A percentile compares a stretch with the other conserved stretches of the same genome.
Conservation (phyloP, 2,329 filamentous ascomycete species). For the Aspergillus quadrilineatus region DNA sequence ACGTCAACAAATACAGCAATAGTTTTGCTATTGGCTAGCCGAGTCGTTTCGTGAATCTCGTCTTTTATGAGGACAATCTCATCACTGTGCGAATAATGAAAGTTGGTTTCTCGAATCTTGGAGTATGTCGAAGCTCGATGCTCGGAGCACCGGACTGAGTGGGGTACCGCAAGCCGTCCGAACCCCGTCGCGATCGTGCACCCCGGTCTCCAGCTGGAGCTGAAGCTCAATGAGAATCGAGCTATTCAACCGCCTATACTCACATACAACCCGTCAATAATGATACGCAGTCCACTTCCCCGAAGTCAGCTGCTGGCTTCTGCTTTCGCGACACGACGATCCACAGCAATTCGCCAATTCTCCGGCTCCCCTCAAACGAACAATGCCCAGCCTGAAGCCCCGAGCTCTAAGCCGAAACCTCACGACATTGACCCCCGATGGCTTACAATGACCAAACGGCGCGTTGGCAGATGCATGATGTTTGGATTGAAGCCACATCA, state of each 20-base stretch:
- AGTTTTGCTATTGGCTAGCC: too few species aligned
- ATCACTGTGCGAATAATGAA: neutral
- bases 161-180: neutral
- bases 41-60: too few species aligned
- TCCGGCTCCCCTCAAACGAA: conserved; percentile 22
- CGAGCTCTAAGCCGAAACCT: conserved; percentile 21
- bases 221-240: conserved; percentile 2
- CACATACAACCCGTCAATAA: conserved; percentile 10
- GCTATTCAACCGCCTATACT: conserved; percentile 1
- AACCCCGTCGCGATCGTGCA: conserved; percentile 2
- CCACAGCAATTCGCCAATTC: conserved; percentile 18
- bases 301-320: conserved; percentile 21
- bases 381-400: conserved; percentile 12
- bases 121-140: neutral
- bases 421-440: conserved; percentile 57
- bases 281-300: conserved; percentile 24
- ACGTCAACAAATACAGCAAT: neutral
- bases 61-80: neutral
- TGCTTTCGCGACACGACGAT: conserved; percentile 11
- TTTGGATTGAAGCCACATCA: conserved; percentile 67
- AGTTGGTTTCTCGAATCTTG: neutral
- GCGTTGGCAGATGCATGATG: conserved; percentile 71
- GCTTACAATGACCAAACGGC: conserved; percentile 65
- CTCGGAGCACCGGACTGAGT: neutral
- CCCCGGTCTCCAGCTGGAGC: conserved; percentile 6